Percentiles rank a stretch among this genome's conserved stretches.
Evolutionary conservation across 164 flowering plant genomes (phyloP).

Genomic region (Saururus chinensis): DNA sequence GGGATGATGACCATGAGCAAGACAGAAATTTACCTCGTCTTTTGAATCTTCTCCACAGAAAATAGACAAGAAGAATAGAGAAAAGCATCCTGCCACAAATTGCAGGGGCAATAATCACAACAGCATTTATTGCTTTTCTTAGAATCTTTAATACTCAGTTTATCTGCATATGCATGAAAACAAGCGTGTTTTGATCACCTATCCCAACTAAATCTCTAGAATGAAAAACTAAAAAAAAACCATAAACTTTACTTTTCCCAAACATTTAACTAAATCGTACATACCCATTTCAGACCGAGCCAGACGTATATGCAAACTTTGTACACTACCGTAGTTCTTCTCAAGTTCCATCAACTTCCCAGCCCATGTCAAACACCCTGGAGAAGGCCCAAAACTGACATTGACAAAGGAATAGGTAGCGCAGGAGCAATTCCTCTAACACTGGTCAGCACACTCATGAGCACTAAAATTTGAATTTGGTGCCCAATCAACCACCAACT

Average conservation of each 20-base stretch:
- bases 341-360: background rate
- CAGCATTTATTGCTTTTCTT: background rate
- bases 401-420: conserved; percentile 2
- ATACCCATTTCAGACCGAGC: background rate
- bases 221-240: too few relatives aligned
- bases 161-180: background rate
- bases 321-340: background rate
- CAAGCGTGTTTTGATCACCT: background rate
- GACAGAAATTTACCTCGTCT: background rate
- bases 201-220: too few relatives aligned
- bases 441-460: background rate
- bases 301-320: conserved; percentile 1
- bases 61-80: background rate
- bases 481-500: too few relatives aligned
- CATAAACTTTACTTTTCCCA: too few relatives aligned
- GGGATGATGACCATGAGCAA: background rate
- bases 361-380: conserved; percentile 3
- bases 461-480: too few relatives aligned
- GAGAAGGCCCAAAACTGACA: background rate
- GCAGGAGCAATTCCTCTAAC: conserved; percentile 4
- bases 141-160: background rate
- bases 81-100: background rate
- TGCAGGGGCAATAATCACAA: background rate
- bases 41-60: background rate
- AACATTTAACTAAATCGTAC: too few relatives aligned